Base-by-base conservation (phyloP, 306 rosid species). In the Prunus fruticosa region DNA sequence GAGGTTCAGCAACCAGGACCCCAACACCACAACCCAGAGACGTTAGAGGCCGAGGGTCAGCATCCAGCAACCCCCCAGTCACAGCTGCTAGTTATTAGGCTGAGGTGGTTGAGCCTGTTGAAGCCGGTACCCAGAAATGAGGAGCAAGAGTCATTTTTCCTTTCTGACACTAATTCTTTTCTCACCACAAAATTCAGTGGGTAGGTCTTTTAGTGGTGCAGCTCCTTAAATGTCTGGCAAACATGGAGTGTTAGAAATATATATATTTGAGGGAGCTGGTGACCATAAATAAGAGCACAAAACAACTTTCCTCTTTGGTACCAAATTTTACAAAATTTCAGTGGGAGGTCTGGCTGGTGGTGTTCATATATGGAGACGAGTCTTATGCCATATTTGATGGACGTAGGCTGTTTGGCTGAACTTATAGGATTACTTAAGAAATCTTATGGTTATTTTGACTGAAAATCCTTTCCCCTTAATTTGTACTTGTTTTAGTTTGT, bases 51-150 rank as follows among this genome's bases (percentile, higher is more conserved):
- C 12, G 87, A 87, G 84, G 69, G 57, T 73, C 84, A 74, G 69
- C 38, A 72, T 38, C 54, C 79, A 10, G 91, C 38, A 61, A 13
- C 81, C 9, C 81, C 78, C n/a, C 79, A 79, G n/a, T 13, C 70
- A 60, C 14, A 56, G 22, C 58, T 50, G 66, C 10, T 71, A 77
- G 77, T 60, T 79, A 58, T n/a, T 71, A 41, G 61, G 89, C 82
- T 14, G 89, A 83, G 83, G 83, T 84, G 19, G 87, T 86, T 4
- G 98, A 96, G 80, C 89, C 92, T 11, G 85, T 81, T 12, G 85
- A 84, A 64, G 88, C 88, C 50, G 91, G 86, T 32, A 22, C 51
- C 75, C 87, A 83, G 81, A 92, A 92, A 86, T 89, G 89, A 85
- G 80, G 80, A 78, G 14, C 64, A 10, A 19, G 20, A 69, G 8